Conservation (phyloP, 2,329 filamentous ascomycete genomes). For the Ceratocystis ficicola region DNA sequence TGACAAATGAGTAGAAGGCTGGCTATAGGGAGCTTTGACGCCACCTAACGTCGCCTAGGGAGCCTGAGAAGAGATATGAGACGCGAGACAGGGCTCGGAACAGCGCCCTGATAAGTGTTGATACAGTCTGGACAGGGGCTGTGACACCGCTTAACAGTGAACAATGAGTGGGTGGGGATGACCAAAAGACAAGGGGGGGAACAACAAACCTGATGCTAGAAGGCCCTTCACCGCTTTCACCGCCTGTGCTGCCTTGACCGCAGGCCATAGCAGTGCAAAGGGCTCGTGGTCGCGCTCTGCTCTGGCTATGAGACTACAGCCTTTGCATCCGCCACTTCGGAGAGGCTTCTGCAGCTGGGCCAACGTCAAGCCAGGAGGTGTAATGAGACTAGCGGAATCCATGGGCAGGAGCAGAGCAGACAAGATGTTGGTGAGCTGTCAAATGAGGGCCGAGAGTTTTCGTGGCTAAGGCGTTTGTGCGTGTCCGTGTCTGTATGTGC, state of each 20-base stretch:
- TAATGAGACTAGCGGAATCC: background rate
- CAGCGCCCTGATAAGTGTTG: background rate
- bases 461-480: too few species aligned
- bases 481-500: too few species aligned
- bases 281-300: background rate
- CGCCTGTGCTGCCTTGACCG: background rate
- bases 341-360: background rate
- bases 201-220: background rate
- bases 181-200: background rate
- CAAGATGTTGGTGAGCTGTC: too few species aligned
- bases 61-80: background rate
- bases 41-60: background rate
- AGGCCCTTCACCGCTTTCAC: slow-evolving; percentile 1
- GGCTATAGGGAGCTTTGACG: slow-evolving; percentile 3
- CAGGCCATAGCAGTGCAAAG: background rate
- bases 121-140: background rate
- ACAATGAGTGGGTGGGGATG: background rate
- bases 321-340: background rate
- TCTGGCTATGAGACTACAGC: background rate
- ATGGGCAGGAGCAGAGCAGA: background rate
- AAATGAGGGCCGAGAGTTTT: too few species aligned
- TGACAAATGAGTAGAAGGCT: background rate
- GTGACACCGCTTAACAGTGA: background rate
- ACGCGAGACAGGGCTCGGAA: background rate
- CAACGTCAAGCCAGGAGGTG: background rate